phyloP scores from a whole-genome alignment of 23 red algal genomes.

The Gracilaria gracilis region DNA sequence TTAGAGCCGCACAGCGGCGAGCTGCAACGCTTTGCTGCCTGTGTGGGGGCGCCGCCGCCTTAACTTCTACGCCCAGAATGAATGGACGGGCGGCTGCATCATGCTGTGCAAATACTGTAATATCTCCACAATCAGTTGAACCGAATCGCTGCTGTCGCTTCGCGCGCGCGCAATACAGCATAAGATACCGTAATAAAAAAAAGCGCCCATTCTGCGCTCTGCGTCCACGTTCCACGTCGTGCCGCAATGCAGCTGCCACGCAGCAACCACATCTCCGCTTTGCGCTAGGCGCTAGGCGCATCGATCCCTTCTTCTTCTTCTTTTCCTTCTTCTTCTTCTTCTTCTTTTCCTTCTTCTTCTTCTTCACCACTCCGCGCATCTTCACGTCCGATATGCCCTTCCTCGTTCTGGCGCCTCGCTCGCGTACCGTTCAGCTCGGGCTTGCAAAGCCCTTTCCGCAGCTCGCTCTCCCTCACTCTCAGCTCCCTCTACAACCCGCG shows the following conservation, averaged over 20 bases:
- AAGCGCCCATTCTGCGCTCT: neutral
- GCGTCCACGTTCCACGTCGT: neutral
- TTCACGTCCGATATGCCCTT: neutral
- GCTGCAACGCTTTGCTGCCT: too few relatives aligned
- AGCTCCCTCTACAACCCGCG: constrained; percentile 18
- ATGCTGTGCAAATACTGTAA: constrained; percentile 5
- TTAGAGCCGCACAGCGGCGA: too few relatives aligned
- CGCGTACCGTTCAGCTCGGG: constrained; percentile 1
- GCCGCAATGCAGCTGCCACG: too few relatives aligned
- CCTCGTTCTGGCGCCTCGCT: constrained; percentile 13
- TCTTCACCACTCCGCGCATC: too few relatives aligned
- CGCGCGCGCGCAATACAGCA: neutral
- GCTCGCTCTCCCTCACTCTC: neutral
- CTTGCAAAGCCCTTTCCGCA: neutral
- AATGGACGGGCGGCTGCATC: neutral
- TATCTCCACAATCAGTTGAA: neutral
- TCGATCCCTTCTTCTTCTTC: too few relatives aligned
- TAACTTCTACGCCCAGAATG: neutral
- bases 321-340: too few relatives aligned
- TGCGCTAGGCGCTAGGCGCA: too few relatives aligned
- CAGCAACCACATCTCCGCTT: too few relatives aligned
- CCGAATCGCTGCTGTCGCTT: neutral
- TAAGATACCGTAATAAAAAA: neutral
- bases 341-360: too few relatives aligned
- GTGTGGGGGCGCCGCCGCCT: too few relatives aligned